Conservation (phyloP, 345 rosid genomes). For the thale cress (Arabidopsis thaliana) region TAIR10.1 NC_003074.8:5174001-5174500, state of each 20-base stretch:
- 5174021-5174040: slow-evolving; percentile 22
- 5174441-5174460: not conserved
- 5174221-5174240: not conserved
- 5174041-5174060: not conserved
- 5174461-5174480: not conserved
- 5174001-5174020: not conserved
- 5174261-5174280: not conserved
- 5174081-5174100: not conserved
- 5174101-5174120: slow-evolving; percentile 23
- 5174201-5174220: not conserved
- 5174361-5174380: not conserved
- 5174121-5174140: slow-evolving; percentile 36
- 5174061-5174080: not conserved
- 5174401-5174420: not conserved
- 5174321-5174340: not conserved
- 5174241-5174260: slow-evolving; percentile 2
- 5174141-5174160: slow-evolving; percentile 18
- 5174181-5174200: not conserved
- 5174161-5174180: not conserved
- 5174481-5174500: slow-evolving; percentile 15
- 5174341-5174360: slow-evolving; percentile 10
- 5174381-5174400: not conserved
- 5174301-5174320: not conserved
- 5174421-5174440: slow-evolving; percentile 4
- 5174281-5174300: not conserved